phyloP scores from a whole-genome alignment of 352 stramenopile genomes.

The Phytopythium kandeliae region DNA sequence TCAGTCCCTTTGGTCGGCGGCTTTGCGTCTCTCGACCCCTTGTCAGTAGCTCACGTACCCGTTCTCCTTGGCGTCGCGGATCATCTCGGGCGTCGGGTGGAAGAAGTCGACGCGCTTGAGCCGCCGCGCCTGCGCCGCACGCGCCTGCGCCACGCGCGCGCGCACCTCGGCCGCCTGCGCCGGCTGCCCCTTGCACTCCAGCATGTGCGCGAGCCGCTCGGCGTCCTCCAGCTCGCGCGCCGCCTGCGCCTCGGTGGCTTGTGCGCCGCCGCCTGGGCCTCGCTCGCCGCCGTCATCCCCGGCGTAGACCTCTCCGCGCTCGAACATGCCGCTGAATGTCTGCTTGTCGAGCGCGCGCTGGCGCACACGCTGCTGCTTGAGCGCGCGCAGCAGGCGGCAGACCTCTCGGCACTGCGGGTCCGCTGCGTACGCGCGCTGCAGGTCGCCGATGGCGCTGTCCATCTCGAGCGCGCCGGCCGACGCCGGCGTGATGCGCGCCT shows the following conservation, averaged over 20 bases:
- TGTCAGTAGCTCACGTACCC: constrained; percentile 21
- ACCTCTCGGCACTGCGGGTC: constrained; percentile 59
- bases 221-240: constrained; percentile 50
- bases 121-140: constrained; percentile 30
- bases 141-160: constrained; percentile 49
- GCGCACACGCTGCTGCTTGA: constrained; percentile 57
- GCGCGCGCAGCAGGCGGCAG: constrained; percentile 55
- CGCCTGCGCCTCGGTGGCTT: background rate
- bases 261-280: no score
- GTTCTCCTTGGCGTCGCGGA: constrained; percentile 67
- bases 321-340: constrained; percentile 84
- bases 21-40: no score
- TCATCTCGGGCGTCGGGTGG: constrained; percentile 70
- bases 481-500: constrained; percentile 65
- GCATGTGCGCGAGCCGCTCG: constrained; percentile 56
- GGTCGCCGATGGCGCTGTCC: constrained; percentile 60
- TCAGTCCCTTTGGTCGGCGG: background rate
- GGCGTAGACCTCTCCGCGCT: constrained; percentile 59
- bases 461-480: constrained; percentile 77
- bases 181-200: constrained; percentile 55
- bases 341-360: constrained; percentile 63
- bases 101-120: constrained; percentile 76
- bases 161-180: constrained; percentile 61
- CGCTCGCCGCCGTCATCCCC: no score
- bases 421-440: constrained; percentile 59